Evolutionary conservation across 2,329 filamentous ascomycete genomes (phyloP).

Genomic region (Aaosphaeria arxii): DNA sequence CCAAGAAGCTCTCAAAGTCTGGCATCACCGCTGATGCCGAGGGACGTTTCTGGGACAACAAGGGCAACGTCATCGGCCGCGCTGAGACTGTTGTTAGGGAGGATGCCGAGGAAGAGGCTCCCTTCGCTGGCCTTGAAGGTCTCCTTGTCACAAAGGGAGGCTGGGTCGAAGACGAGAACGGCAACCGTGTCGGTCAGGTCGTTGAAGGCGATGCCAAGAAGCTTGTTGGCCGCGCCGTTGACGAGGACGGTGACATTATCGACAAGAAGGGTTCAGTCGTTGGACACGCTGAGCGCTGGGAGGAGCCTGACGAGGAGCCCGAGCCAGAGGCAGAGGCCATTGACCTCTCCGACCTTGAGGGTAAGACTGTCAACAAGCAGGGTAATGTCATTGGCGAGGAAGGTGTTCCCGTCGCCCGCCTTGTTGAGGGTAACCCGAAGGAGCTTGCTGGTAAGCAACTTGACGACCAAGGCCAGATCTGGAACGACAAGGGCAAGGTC

Average conservation of each 20-base stretch:
- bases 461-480: slow-evolving; percentile 68
- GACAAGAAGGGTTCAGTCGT: slow-evolving; percentile 54
- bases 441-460: slow-evolving; percentile 66
- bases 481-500: slow-evolving; percentile 69
- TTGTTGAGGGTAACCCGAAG: slow-evolving; percentile 65
- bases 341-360: slow-evolving; percentile 46
- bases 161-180: slow-evolving; percentile 50
- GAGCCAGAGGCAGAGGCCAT: slow-evolving; percentile 41
- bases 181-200: slow-evolving; percentile 48
- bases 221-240: slow-evolving; percentile 49
- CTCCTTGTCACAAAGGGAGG: slow-evolving; percentile 50
- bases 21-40: slow-evolving; percentile 44
- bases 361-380: slow-evolving; percentile 49
- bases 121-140: slow-evolving; percentile 51
- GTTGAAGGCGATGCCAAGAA: slow-evolving; percentile 52
- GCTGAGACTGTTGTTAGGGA: slow-evolving; percentile 48
- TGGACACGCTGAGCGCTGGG: slow-evolving; percentile 52
- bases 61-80: slow-evolving; percentile 51
- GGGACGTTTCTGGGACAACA: slow-evolving; percentile 54
- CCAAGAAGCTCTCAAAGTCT: slow-evolving; percentile 52
- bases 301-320: slow-evolving; percentile 62
- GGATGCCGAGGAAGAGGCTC: slow-evolving; percentile 47
- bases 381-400: slow-evolving; percentile 51
- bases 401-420: slow-evolving; percentile 56
- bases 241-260: slow-evolving; percentile 53